Conservation (phyloP, 345 rosid genomes). For the Pugionium dolabratum region DNA sequence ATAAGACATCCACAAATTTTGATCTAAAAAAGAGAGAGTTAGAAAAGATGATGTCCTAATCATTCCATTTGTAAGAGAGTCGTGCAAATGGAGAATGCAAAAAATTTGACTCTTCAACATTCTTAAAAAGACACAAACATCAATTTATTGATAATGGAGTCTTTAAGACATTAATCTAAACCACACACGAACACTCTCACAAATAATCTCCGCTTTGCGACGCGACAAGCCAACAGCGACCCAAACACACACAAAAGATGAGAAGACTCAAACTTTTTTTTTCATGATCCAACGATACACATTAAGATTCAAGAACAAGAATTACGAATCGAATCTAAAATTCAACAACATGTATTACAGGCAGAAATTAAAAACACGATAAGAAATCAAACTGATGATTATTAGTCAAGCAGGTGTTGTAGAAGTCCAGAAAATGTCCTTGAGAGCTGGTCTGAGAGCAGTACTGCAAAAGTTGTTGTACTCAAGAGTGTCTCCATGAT, state of each 20-base stretch:
- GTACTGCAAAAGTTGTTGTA: constrained; percentile 84
- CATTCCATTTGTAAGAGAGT: constrained; percentile 30
- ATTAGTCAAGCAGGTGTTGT: constrained; percentile 49
- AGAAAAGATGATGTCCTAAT: constrained; percentile 8
- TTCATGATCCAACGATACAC: constrained; percentile 9
- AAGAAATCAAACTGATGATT: background rate
- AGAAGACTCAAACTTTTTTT: constrained; percentile 1
- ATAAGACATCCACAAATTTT: background rate
- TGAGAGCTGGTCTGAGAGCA: constrained; percentile 86
- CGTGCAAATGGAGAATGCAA: constrained; percentile 23
- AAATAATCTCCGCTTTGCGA: constrained; percentile 17
- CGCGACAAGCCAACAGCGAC: constrained; percentile 32
- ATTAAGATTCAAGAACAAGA: constrained; percentile 35
- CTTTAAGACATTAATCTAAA: constrained; percentile 24
- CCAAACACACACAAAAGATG: constrained; percentile 6
- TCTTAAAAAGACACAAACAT: constrained; percentile 26
- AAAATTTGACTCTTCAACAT: constrained; percentile 27
- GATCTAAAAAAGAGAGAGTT: background rate
- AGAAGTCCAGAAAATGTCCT: constrained; percentile 82
- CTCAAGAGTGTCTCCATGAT: constrained; percentile 83
- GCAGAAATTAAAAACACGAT: background rate
- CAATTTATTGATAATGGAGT: constrained; percentile 14
- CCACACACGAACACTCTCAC: constrained; percentile 19
- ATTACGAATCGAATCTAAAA: constrained; percentile 27
- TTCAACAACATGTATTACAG: constrained; percentile 5